These are phyloP conservation scores for Nakaseomyces nivariensis DNA, from an alignment of 1,139 yeast species.

Conservation along the genomic window DNA sequence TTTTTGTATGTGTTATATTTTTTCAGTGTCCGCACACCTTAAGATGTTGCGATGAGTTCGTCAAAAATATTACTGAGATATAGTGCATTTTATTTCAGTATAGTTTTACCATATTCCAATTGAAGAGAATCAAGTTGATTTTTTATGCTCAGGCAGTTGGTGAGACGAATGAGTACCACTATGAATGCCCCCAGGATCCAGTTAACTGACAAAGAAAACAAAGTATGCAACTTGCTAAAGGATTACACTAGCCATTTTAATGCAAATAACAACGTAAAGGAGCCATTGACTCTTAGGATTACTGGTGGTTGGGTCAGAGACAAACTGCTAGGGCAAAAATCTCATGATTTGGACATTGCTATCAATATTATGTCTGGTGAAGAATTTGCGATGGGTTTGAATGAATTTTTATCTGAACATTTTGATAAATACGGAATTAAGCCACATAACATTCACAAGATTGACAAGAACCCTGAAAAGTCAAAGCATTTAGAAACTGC, in stretches of 20 bases:
- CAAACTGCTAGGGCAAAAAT: slow-evolving; percentile 66
- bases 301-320: slow-evolving; percentile 99
- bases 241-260: slow-evolving; percentile 23
- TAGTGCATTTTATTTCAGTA: no score
- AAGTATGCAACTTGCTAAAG: slow-evolving; percentile 22
- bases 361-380: slow-evolving; percentile 77
- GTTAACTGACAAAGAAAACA: slow-evolving; percentile 18
- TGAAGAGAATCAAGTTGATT: not conserved
- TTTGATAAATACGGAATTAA: slow-evolving; percentile 36
- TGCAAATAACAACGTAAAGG: not conserved
- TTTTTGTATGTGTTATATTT: no score
- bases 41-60: no score
- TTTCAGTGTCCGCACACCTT: no score
- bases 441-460: slow-evolving; percentile 55
- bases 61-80: no score
- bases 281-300: slow-evolving; percentile 51
- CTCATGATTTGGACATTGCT: slow-evolving; percentile 88
- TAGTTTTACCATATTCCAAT: no score
- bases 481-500: slow-evolving; percentile 95
- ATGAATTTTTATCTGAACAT: slow-evolving; percentile 38
- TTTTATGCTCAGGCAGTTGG: not conserved
- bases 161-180: not conserved
- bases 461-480: slow-evolving; percentile 87
- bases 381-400: slow-evolving; percentile 63
- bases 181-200: slow-evolving; percentile 1